phyloP scores from a whole-genome alignment of 257 asterid genomes.

The Scutellaria baicalensis region DNA sequence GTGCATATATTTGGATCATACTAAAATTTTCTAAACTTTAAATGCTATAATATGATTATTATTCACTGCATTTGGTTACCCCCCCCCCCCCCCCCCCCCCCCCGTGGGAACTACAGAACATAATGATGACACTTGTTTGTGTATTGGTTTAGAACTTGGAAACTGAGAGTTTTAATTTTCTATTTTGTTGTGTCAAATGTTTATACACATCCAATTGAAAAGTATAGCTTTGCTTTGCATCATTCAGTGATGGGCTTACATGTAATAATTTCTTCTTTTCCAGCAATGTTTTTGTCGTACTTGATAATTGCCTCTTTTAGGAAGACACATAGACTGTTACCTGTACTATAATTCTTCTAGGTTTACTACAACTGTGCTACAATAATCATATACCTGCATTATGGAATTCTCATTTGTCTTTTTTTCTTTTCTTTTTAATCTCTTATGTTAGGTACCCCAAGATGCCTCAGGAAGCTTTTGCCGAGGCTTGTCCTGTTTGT shows the following conservation, averaged over 20 bases:
- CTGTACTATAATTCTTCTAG: not conserved
- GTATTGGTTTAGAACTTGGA: not conserved
- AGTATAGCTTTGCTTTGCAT: not conserved
- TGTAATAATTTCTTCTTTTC: not conserved
- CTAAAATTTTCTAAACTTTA: not conserved
- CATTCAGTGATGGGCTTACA: not conserved
- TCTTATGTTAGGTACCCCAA: constrained; percentile 48
- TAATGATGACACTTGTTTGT: not conserved
- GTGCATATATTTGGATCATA: not conserved
- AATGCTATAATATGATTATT: not conserved
- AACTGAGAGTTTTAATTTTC: not conserved
- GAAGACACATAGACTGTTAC: not conserved
- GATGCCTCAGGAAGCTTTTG: constrained; percentile 48
- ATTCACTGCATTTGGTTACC: not conserved
- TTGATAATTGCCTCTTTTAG: not conserved
- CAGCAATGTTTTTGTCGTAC: no score
- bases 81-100: no score
- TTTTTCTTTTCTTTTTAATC: no score
- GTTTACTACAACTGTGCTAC: not conserved
- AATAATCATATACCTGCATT: not conserved
- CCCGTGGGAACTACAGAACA: not conserved
- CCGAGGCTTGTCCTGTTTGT: constrained; percentile 67
- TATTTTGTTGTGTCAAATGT: not conserved
- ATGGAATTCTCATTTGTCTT: not conserved
- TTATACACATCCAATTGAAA: not conserved